A percentile compares a stretch with the other conserved stretches of the same genome.
Evolutionary conservation across 495 filamentous ascomycete genomes (phyloP).

Genomic region (Penicillium maclennaniae): DNA sequence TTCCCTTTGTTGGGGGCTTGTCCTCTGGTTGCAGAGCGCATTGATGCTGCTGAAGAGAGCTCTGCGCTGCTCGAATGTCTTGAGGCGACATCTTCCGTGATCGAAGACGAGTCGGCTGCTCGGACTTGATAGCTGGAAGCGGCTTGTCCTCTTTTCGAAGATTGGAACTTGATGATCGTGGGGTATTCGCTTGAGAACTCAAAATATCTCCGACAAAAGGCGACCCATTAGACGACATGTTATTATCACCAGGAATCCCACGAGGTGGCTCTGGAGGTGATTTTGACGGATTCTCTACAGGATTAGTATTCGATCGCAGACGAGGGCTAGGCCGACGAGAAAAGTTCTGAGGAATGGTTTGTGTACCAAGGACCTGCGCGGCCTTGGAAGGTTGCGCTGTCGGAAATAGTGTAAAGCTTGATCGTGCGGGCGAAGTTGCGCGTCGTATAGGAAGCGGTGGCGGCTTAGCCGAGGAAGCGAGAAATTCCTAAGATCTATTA

Average conservation of each 20-base stretch:
- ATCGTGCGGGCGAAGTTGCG: slow-evolving; percentile 57
- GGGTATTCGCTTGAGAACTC: slow-evolving; percentile 11
- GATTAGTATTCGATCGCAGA: slow-evolving; percentile 57
- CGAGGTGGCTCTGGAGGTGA: slow-evolving; percentile 3
- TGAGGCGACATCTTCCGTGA: slow-evolving; percentile 5
- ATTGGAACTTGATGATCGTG: slow-evolving; percentile 12
- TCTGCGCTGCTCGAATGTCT: neutral
- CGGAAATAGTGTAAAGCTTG: slow-evolving; percentile 62
- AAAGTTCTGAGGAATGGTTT: slow-evolving; percentile 35
- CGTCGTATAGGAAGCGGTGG: slow-evolving; percentile 39
- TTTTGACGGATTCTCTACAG: slow-evolving; percentile 31
- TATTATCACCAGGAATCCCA: slow-evolving; percentile 10
- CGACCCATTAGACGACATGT: slow-evolving; percentile 12
- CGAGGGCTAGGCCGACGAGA: slow-evolving; percentile 45
- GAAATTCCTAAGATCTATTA: slow-evolving; percentile 14
- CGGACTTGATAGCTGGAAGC: slow-evolving; percentile 19
- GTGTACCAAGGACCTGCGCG: slow-evolving; percentile 30
- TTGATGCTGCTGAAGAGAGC: neutral
- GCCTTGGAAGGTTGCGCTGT: slow-evolving; percentile 41
- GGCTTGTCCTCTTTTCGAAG: slow-evolving; percentile 18
- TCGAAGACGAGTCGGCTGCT: slow-evolving; percentile 3
- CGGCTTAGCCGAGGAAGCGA: slow-evolving; percentile 15
- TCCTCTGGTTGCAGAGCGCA: neutral
- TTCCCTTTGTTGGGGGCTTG: neutral
- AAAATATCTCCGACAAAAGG: slow-evolving; percentile 10